Evolutionary conservation across 371 early-diverging fungal species (phyloP), one percentile per base, ranked within the genome.

Genomic region (Nematocida ausubeli): DNA sequence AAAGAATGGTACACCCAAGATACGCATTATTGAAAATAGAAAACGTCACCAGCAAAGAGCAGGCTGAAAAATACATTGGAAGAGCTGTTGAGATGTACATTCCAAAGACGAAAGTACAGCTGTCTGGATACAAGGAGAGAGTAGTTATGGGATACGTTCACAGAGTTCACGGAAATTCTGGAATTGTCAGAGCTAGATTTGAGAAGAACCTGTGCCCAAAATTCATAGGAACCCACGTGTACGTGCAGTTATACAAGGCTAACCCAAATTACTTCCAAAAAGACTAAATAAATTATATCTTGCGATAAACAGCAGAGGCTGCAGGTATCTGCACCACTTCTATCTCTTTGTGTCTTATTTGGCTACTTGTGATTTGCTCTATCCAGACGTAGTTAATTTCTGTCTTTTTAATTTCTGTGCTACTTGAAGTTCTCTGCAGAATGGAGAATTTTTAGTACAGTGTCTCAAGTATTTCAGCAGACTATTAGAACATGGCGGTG

Each of bases 171-270:
- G 86, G 86, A 30, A 83, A 84, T 52, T 79, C 67, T 52, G 86
- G 86, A n/a, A 72, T 82, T 16, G 83, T 86, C 30, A 62, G 80
- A 56, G 83, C 81, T 22, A 80, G 69, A 49, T 86, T 86, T 75
- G 80, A 83, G 54, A 83, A 83, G 62, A 85, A 84, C 70, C 69
- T 86, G 44, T 60, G 65, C 2, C 71, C 86, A 28, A 83, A 72
- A 28, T 69, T 51, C 50, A 70, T 84, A 35, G 82, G 82, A 44
- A 67, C 81, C 12, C 19, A 56, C 12, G 85, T 85, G 24, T 81
- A 81, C 68, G 83, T 86, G 28, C 80, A 82, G 80, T 70, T 86
- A 32, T 84, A 83, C 81, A 84, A 81, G 69, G 80, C 81, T 40
- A 83, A 84, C 28, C 37, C 63, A 49, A 66, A 82, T 62, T 66